phyloP scores from a whole-genome alignment of 495 filamentous ascomycete species.

The Aspergillus affinis region DNA sequence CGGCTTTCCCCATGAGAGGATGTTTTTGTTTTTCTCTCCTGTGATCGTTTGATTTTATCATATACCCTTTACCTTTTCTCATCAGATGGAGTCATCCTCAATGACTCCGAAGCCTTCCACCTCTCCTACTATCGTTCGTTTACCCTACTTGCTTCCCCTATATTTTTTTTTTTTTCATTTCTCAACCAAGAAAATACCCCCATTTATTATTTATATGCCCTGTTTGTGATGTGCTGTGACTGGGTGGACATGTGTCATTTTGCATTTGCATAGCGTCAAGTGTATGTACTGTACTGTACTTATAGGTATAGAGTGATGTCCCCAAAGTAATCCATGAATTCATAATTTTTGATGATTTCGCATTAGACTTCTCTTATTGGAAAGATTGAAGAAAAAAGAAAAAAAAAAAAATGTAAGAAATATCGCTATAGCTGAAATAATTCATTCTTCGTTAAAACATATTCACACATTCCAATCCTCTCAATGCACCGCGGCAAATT shows the following conservation, averaged over 20 bases:
- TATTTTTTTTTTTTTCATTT: too few species aligned
- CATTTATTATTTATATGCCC: background rate
- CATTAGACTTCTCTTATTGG: too few species aligned
- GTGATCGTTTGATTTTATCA: background rate
- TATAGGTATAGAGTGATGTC: conserved; percentile 1
- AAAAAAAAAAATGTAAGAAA: background rate
- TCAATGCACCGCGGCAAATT: conserved; percentile 25
- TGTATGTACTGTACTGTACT: background rate
- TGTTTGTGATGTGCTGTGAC: background rate
- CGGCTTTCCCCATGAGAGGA: too few species aligned
- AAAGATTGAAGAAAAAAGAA: too few species aligned
- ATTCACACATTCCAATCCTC: conserved; percentile 1
- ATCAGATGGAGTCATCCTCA: background rate
- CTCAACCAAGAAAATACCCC: too few species aligned
- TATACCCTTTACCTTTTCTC: background rate
- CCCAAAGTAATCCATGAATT: background rate
- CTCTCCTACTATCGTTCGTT: too few species aligned
- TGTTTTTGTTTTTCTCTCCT: too few species aligned
- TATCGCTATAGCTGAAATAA: conserved; percentile 1
- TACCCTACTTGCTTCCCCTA: too few species aligned
- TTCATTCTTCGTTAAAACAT: conserved; percentile 4
- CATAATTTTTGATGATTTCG: too few species aligned
- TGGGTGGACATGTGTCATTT: background rate
- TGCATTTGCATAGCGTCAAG: background rate
- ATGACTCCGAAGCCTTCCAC: too few species aligned